Conservation (phyloP, 768 basidiomycete species). For the Rhodocollybia butyracea region DNA sequence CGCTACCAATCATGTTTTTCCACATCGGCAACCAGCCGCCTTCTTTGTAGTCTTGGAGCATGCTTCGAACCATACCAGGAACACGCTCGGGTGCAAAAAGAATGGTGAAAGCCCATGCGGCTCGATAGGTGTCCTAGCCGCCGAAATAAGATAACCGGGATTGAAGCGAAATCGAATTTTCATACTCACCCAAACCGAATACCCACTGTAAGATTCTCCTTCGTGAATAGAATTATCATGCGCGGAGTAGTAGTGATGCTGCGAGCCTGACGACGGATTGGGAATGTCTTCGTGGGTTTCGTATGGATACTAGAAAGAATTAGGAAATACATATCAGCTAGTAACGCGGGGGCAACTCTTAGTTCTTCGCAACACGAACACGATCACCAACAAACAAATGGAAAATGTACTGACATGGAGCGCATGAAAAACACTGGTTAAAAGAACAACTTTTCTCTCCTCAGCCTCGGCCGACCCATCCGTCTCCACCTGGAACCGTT, state of each 20-base stretch:
- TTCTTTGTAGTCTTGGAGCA: slow-evolving; percentile 77
- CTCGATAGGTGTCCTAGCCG: slow-evolving; percentile 72
- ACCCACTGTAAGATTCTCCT: slow-evolving; percentile 74
- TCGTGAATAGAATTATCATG: slow-evolving; percentile 66
- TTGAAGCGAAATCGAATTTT: not conserved
- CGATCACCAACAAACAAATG: not conserved
- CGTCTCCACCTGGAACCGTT: slow-evolving; percentile 38
- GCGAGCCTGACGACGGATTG: not conserved
- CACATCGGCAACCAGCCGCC: slow-evolving; percentile 89
- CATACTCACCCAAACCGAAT: slow-evolving; percentile 67
- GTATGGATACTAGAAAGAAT: slow-evolving; percentile 59
- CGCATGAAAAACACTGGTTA: slow-evolving; percentile 63
- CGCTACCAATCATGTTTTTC: slow-evolving; percentile 80
- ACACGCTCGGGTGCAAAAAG: slow-evolving; percentile 76
- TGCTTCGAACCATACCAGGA: slow-evolving; percentile 71
- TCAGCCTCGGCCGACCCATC: slow-evolving; percentile 38
- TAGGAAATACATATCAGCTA: slow-evolving; percentile 1
- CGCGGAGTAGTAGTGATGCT: slow-evolving; percentile 66
- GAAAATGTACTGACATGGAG: slow-evolving; percentile 40
- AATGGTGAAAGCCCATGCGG: slow-evolving; percentile 77
- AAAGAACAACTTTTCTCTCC: slow-evolving; percentile 47
- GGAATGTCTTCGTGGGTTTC: slow-evolving; percentile 55
- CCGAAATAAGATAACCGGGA: not conserved
- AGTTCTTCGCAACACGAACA: too few relatives aligned
- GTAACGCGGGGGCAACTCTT: too few relatives aligned